Evolutionary conservation across 108 stramenopile genomes (phyloP).

Genomic region (Schizochytrium sp.): DNA sequence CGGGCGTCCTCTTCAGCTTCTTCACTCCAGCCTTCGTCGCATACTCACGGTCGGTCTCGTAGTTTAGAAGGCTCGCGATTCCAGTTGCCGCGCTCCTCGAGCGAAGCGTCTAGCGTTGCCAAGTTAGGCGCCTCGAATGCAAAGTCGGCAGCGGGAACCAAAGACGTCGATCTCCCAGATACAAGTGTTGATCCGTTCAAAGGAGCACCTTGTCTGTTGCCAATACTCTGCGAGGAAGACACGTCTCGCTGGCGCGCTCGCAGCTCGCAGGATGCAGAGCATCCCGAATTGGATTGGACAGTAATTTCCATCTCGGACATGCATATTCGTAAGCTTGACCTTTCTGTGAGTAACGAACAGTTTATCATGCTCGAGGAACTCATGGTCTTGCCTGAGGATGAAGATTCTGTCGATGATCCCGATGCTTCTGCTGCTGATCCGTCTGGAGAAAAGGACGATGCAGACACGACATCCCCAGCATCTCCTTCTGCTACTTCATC

Average conservation of each 20-base stretch:
- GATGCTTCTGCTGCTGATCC: not conserved
- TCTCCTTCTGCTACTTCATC: too few relatives aligned
- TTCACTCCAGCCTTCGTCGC: not conserved
- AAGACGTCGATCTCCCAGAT: not conserved
- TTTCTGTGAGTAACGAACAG: constrained; percentile 6
- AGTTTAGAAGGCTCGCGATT: not conserved
- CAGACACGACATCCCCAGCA: too few relatives aligned
- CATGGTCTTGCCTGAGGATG: not conserved
- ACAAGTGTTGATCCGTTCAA: not conserved
- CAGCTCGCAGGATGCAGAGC: not conserved
- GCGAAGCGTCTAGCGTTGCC: not conserved
- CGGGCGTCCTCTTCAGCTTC: not conserved
- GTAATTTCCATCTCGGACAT: not conserved
- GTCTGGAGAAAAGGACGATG: too few relatives aligned
- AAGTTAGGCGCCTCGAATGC: not conserved
- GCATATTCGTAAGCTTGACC: not conserved
- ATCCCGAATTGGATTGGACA: not conserved
- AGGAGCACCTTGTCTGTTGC: not conserved
- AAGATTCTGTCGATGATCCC: not conserved
- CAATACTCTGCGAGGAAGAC: not conserved
- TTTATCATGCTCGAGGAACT: not conserved
- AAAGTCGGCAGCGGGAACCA: too few relatives aligned
- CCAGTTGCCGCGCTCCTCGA: not conserved
- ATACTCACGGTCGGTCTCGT: not conserved
- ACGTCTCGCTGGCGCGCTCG: not conserved